A percentile compares a stretch with the other conserved stretches of the same genome.
These are phyloP conservation scores for Rutstroemia sp. DNA, from an alignment of 2,329 filamentous ascomycete genomes.

Conservation along the genomic window DNA sequence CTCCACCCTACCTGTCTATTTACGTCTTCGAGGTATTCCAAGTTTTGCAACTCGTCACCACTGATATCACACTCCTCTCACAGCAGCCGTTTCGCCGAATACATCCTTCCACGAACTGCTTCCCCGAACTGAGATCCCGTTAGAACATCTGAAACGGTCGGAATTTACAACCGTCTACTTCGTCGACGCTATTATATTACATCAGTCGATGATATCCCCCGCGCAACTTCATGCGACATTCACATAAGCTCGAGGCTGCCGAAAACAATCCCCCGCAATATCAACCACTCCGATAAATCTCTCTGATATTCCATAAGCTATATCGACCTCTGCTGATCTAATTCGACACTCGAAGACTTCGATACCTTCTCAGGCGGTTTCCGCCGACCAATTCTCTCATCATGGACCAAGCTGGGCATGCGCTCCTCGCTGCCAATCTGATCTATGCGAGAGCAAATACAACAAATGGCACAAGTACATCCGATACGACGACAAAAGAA, in stretches of 20 bases:
- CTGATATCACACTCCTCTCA: too few species aligned
- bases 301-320: neutral
- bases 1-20: too few species aligned
- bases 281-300: neutral
- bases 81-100: too few species aligned
- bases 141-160: too few species aligned
- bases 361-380: constrained; percentile 2
- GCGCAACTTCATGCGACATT: neutral
- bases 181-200: too few species aligned
- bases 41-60: too few species aligned
- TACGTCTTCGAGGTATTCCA: too few species aligned
- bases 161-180: too few species aligned
- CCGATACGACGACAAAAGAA: constrained; percentile 14
- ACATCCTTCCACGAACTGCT: too few species aligned
- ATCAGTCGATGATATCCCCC: neutral
- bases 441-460: constrained; percentile 39
- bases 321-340: neutral
- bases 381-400: constrained; percentile 15
- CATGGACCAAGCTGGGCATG: constrained; percentile 34
- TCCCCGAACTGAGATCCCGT: too few species aligned
- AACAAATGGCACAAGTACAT: constrained; percentile 24
- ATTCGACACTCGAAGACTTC: neutral
- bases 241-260: neutral
- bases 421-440: constrained; percentile 33
- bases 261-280: neutral